phyloP scores from a whole-genome alignment of 257 asterid species.

The Orobanche coerulescens region DNA sequence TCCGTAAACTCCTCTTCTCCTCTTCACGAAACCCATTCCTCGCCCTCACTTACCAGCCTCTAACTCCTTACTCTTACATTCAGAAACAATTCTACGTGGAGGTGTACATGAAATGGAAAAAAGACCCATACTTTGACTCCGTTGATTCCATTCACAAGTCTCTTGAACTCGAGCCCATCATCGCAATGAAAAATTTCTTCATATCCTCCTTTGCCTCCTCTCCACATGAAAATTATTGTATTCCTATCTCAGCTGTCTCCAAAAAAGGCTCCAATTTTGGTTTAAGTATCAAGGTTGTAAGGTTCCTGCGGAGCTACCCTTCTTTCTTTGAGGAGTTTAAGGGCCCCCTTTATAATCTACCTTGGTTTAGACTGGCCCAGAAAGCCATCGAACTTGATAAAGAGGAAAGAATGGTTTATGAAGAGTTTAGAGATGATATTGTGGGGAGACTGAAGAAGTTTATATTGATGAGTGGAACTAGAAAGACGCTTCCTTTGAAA shows the following conservation, averaged over 20 bases:
- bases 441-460: constrained; percentile 57
- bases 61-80: constrained; percentile 22
- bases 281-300: constrained; percentile 49
- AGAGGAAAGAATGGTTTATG: constrained; percentile 52
- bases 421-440: constrained; percentile 44
- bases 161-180: constrained; percentile 56
- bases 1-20: constrained; percentile 23
- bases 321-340: constrained; percentile 78
- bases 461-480: constrained; percentile 58
- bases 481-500: constrained; percentile 60
- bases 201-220: constrained; percentile 54
- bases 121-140: constrained; percentile 58
- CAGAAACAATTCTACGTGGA: constrained; percentile 50
- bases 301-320: constrained; percentile 73
- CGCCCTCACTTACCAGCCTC: not conserved
- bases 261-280: constrained; percentile 52
- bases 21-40: constrained; percentile 8
- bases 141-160: constrained; percentile 76
- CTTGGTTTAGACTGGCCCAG: constrained; percentile 76
- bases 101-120: constrained; percentile 90
- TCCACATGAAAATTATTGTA: constrained; percentile 44
- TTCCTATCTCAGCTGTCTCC: constrained; percentile 69
- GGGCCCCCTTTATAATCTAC: constrained; percentile 61
- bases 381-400: constrained; percentile 60
- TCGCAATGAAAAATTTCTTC: constrained; percentile 58